phyloP scores from a whole-genome alignment of 805 yeast genomes.

The Yarrowia hollandica region DNA sequence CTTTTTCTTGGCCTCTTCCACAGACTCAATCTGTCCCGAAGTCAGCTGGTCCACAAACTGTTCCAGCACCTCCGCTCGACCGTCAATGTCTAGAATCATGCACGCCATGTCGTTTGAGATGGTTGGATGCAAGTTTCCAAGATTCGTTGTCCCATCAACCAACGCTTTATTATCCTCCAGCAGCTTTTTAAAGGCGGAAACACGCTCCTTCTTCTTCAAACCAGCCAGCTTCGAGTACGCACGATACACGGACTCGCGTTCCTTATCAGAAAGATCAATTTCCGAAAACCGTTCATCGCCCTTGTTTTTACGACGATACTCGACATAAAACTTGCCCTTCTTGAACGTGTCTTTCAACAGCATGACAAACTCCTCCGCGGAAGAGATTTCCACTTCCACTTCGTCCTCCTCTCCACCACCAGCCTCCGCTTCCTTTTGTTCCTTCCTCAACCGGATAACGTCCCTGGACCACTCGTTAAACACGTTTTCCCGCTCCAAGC shows the following conservation, averaged over 20 bases:
- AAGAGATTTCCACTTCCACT: constrained; percentile 26
- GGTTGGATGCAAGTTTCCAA: background rate
- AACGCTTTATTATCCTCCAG: constrained; percentile 20
- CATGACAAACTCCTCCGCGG: constrained; percentile 37
- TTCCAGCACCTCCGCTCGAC: background rate
- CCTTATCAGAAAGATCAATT: constrained; percentile 41
- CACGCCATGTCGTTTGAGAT: constrained; percentile 2
- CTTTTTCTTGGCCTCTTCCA: background rate
- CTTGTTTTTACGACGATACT: constrained; percentile 45
- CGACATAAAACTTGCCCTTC: constrained; percentile 41
- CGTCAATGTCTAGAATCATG: constrained; percentile 3
- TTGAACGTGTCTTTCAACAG: constrained; percentile 39
- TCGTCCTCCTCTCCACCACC: constrained; percentile 14
- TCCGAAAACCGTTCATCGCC: constrained; percentile 37
- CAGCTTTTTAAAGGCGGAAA: constrained; percentile 32
- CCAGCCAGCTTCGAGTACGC: constrained; percentile 38
- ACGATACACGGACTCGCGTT: constrained; percentile 45
- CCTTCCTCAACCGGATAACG: constrained; percentile 31
- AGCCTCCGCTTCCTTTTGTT: constrained; percentile 8
- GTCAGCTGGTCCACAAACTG: background rate
- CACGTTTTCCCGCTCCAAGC: constrained; percentile 43
- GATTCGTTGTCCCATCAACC: background rate
- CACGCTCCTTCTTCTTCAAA: constrained; percentile 33
- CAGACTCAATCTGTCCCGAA: constrained; percentile 2
- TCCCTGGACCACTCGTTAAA: constrained; percentile 51